A percentile compares a stretch with the other conserved stretches of the same genome.
Conservation (phyloP, 345 rosid genomes). For the Excoecaria cochinchinensis region DNA sequence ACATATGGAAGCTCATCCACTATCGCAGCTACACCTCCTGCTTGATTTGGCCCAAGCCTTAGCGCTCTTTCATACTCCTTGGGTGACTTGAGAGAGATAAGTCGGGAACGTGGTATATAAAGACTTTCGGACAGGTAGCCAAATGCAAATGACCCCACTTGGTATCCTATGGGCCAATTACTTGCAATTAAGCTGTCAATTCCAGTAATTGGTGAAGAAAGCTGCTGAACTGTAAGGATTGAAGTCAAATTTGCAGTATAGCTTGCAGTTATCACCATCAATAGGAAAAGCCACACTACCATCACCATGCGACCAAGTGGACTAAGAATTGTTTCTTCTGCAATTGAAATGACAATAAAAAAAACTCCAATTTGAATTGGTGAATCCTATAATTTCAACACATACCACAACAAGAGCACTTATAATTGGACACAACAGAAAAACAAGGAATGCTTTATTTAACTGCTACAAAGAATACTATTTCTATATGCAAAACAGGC, state of each 20-base stretch:
- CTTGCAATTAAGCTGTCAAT: constrained; percentile 71
- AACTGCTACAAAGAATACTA: not conserved
- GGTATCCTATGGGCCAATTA: constrained; percentile 72
- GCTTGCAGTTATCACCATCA: constrained; percentile 84
- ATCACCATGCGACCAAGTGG: constrained; percentile 69
- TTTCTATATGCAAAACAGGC: not conserved
- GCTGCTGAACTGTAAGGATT: constrained; percentile 83
- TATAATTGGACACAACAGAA: not conserved
- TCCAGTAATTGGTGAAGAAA: constrained; percentile 72
- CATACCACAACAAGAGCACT: not conserved
- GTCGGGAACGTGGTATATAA: constrained; percentile 55
- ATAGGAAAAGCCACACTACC: constrained; percentile 86
- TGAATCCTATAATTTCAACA: constrained; percentile 5
- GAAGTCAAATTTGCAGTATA: constrained; percentile 92
- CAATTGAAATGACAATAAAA: constrained; percentile 18
- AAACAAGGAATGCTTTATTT: not conserved
- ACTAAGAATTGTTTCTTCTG: constrained; percentile 72
- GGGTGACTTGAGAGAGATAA: constrained; percentile 54
- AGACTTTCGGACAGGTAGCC: constrained; percentile 60
- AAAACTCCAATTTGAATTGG: not conserved
- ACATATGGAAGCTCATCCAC: constrained; percentile 79
- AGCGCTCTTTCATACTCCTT: constrained; percentile 70
- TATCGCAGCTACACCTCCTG: constrained; percentile 83
- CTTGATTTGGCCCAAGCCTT: constrained; percentile 50
- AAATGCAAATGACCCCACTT: constrained; percentile 69